Evolutionary conservation across 2,329 filamentous ascomycete species (phyloP).

Genomic region (Plectosphaerella plurivora): DNA sequence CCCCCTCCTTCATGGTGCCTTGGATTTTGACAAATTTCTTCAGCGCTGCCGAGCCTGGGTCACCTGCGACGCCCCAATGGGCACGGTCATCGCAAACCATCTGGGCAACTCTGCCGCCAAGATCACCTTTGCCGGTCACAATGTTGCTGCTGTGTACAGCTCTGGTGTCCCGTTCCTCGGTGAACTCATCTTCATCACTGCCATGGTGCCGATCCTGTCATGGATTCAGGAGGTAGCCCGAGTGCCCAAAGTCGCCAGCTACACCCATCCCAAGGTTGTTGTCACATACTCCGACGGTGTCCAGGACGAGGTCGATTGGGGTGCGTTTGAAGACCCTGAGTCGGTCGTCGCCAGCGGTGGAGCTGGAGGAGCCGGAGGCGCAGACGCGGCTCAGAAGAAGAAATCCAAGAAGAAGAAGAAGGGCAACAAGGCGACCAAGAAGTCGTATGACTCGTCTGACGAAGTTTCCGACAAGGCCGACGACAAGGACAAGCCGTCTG

Average conservation of each 20-base stretch:
- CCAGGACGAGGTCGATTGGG: slow-evolving; percentile 11
- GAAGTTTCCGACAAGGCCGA: no score
- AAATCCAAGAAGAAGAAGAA: no score
- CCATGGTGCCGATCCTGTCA: slow-evolving; percentile 47
- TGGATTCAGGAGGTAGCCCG: slow-evolving; percentile 58
- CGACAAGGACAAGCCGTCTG: no score
- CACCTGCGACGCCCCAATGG: slow-evolving; percentile 44
- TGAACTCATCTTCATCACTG: slow-evolving; percentile 59
- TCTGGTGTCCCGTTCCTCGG: slow-evolving; percentile 54
- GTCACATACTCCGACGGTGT: slow-evolving; percentile 17
- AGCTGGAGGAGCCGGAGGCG: no score
- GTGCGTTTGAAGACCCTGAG: no score
- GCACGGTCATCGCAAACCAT: slow-evolving; percentile 40
- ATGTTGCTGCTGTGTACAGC: slow-evolving; percentile 63
- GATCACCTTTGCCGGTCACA: slow-evolving; percentile 37
- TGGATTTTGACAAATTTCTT: not conserved
- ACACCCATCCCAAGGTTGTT: slow-evolving; percentile 33
- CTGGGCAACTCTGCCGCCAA: slow-evolving; percentile 37
- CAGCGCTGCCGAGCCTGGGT: slow-evolving; percentile 60
- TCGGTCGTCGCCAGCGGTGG: no score
- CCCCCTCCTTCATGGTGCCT: not conserved
- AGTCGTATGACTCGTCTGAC: no score
- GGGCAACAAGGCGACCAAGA: no score
- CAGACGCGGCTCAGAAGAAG: no score
- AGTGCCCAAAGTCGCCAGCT: slow-evolving; percentile 17